Percentiles rank a stretch among this genome's conserved stretches.
Conservation (phyloP, 2,329 filamentous ascomycete genomes). For the Calonectria multiphialidica region DNA sequence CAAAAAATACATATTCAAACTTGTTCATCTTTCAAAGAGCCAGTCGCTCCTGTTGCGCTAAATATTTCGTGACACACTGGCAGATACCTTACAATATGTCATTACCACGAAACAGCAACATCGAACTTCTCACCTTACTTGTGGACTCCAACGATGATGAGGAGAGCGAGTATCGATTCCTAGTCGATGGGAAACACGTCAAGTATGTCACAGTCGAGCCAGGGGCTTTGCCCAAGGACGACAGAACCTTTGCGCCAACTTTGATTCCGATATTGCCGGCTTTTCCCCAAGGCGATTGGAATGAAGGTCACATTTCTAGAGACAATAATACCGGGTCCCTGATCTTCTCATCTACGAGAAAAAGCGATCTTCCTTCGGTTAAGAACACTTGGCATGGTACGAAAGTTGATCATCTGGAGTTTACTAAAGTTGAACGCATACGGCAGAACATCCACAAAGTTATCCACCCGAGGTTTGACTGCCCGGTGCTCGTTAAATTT, state of each 20-base stretch:
- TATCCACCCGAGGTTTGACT: slow-evolving; percentile 39
- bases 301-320: slow-evolving; percentile 33
- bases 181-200: slow-evolving; percentile 37
- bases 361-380: slow-evolving; percentile 28
- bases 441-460: slow-evolving; percentile 40
- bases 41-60: too few relatives aligned
- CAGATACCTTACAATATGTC: too few relatives aligned
- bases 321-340: slow-evolving; percentile 33
- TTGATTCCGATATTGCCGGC: slow-evolving; percentile 39
- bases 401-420: slow-evolving; percentile 42
- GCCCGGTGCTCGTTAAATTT: slow-evolving; percentile 43
- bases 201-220: slow-evolving; percentile 43
- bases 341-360: slow-evolving; percentile 36
- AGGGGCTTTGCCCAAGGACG: slow-evolving; percentile 40
- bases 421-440: slow-evolving; percentile 36
- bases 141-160: slow-evolving; percentile 36
- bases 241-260: slow-evolving; percentile 43
- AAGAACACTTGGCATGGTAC: slow-evolving; percentile 38
- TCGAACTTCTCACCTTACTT: slow-evolving; percentile 42
- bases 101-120: slow-evolving; percentile 30
- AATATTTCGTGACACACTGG: background rate
- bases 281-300: slow-evolving; percentile 44
- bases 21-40: too few relatives aligned
- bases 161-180: slow-evolving; percentile 45
- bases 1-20: too few relatives aligned